Evolutionary conservation across 352 stramenopile species (phyloP).

Genomic region (Peronospora belbahrii): DNA sequence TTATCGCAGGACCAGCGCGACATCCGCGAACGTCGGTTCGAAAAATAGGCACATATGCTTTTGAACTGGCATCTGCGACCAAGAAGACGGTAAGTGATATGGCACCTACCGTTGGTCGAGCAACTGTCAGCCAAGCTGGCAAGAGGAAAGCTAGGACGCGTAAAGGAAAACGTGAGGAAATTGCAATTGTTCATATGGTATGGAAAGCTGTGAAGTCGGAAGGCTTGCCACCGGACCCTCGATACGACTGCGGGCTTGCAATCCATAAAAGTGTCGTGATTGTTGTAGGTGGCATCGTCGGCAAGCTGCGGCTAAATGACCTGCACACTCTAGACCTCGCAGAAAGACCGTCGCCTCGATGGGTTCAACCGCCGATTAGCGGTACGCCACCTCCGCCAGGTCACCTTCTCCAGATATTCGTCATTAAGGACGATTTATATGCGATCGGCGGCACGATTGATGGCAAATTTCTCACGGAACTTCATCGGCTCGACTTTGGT

Average conservation of each 20-base stretch:
- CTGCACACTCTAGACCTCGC: constrained; percentile 38
- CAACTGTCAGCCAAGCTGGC: constrained; percentile 7
- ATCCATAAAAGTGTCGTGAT: constrained; percentile 35
- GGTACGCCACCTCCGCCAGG: constrained; percentile 33
- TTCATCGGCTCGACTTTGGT: constrained; percentile 45
- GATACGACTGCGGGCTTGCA: constrained; percentile 49
- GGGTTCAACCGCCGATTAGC: constrained; percentile 28
- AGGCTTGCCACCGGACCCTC: constrained; percentile 27
- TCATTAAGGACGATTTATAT: constrained; percentile 40
- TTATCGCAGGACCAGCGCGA: constrained; percentile 14
- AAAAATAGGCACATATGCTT: constrained; percentile 9
- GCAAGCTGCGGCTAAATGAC: constrained; percentile 47
- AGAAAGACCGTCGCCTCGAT: constrained; percentile 15
- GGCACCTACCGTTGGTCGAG: constrained; percentile 3
- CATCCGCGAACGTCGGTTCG: constrained; percentile 5
- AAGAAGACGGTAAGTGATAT: constrained; percentile 1
- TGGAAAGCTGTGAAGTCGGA: constrained; percentile 28
- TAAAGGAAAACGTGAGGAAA: constrained; percentile 30
- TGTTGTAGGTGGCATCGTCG: constrained; percentile 55
- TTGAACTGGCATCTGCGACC: constrained; percentile 1
- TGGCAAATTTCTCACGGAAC: constrained; percentile 50
- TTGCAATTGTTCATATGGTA: constrained; percentile 20
- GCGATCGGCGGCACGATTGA: constrained; percentile 50
- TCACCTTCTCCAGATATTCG: constrained; percentile 46
- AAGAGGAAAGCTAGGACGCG: constrained; percentile 28